Base-by-base conservation (phyloP, 2,329 filamentous ascomycete genomes). In the Plenodomus lindquistii region DNA sequence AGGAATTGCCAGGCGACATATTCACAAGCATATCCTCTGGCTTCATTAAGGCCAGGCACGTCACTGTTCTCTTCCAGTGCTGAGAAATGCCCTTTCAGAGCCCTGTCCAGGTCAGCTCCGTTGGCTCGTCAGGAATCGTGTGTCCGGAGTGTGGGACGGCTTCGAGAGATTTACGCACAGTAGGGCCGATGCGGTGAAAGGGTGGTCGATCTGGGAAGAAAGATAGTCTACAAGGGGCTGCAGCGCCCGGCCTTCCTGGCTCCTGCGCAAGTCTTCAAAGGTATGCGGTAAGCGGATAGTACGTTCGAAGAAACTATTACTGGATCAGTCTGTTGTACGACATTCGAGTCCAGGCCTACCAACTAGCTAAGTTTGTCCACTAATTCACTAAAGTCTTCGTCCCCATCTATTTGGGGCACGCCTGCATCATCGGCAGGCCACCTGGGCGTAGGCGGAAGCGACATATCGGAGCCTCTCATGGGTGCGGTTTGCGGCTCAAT, bases 1-100 rank as follows among this genome's bases (percentile, higher is more conserved):
- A 92, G 76, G 59, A 91, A 90, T 34, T 88, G 82, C 86, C 88
- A 91, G 31, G 89, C 89, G 13, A 91, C 87, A 52, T 91, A 88
- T 74, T 93, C 89, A 65, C 88, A 92, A 21, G 87, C 88, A 64
- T 84, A 83, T 17, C 86, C 87, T 44, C 88, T 81, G 13, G 87
- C 82, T 48, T 87, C 82, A 48, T 85, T 83, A 24, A 92, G 73
- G 3, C 85, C 84, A 50, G 83, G 82, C 48, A 87, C 81, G 42
- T 79, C 77, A 41, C 80, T 78, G 40, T 77, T 77, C 40, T 70
- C 67, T 53, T 88, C 86, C 27, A 79, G 75, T 11, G 82, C 79
- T 19, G 81, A 76, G 52, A 87, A 93, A 64, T 92, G 87, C 78
- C 86, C 89, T 65, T 87, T 88, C 22, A 91, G 76, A 1, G 87